Evolutionary conservation across 805 yeast genomes (phyloP).

Genomic region (Candida cerambycidarum): DNA sequence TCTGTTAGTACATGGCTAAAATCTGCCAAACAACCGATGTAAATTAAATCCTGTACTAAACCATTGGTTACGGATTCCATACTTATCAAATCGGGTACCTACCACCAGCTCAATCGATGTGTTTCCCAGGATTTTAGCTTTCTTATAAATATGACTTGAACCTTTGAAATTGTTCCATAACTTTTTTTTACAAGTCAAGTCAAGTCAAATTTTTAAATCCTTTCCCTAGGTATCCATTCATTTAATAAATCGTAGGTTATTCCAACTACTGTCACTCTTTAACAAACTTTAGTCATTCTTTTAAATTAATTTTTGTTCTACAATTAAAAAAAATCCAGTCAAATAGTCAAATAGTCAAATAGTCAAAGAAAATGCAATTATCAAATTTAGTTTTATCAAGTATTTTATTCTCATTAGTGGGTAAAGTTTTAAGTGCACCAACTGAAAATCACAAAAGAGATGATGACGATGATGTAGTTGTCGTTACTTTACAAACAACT

Average conservation of each 20-base stretch:
- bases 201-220: slow-evolving; percentile 2
- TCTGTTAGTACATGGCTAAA: background rate
- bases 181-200: background rate
- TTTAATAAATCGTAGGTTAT: slow-evolving; percentile 4
- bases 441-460: slow-evolving; percentile 17
- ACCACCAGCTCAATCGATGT: background rate
- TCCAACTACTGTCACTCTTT: slow-evolving; percentile 17
- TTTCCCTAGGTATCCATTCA: slow-evolving; percentile 5
- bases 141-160: background rate
- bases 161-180: background rate
- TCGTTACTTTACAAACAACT: slow-evolving; percentile 35
- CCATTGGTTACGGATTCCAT: background rate
- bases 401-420: slow-evolving; percentile 20
- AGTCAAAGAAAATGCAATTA: slow-evolving; percentile 24
- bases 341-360: background rate
- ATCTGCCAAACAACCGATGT: background rate
- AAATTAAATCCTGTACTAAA: background rate
- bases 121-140: background rate
- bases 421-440: slow-evolving; percentile 22
- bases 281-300: slow-evolving; percentile 20
- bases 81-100: background rate
- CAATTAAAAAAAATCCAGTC: background rate
- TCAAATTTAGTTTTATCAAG: slow-evolving; percentile 22
- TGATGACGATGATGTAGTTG: slow-evolving; percentile 27
- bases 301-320: slow-evolving; percentile 8